Evolutionary conservation across 2,329 filamentous ascomycete genomes (phyloP), one percentile per base, ranked within the genome.

Genomic region (Lasiodiplodia sp.): DNA sequence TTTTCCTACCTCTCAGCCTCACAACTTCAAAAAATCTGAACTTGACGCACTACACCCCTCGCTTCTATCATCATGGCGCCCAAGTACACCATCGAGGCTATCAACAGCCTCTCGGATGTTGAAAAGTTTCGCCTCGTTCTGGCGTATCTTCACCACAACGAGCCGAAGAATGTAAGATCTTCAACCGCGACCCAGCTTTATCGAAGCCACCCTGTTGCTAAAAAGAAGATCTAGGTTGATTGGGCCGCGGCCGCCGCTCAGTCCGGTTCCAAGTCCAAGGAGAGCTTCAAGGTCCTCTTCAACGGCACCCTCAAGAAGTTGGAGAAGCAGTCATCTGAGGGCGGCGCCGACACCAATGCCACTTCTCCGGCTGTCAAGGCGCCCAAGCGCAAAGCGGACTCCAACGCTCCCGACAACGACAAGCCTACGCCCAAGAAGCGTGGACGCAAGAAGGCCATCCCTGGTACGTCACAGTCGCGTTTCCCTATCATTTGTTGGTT

Each of bases 191-290:
- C 7, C n/a, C 7, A 21, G n/a, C 23, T 44, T 14, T 7, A 14
- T 38, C 28, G n/a, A 14, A 40, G 16, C 2, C 52, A 28, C 12
- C 23, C 8, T 52, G 2, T 57, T 55, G 21, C 38, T 47, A 44
- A 57, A 51, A 34, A 10, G 8, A 34, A 37, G 34, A 58, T 37
- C 52, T 57, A 67, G 65, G 55, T 67, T 16, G 65, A 67, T 23
- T 57, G 52, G 52, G 53, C 18, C 21, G 53, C 38, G 2, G 53
- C 53, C 3, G 53, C 53, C 7, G 53, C 53, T 37, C 38, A 38
- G 10, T 47, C 55, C 8, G 65, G 65, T 6, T 31, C 65, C 2
- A 58, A 57, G n/a, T 51, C 65, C 18, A 38, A 37, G 25, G 31
- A 37, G 2, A 51, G 38, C 8, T 57, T 67, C 52, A 51, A 49